Conservation (phyloP, 2,329 filamentous ascomycete genomes). For the Talaromyces marneffei region DNA sequence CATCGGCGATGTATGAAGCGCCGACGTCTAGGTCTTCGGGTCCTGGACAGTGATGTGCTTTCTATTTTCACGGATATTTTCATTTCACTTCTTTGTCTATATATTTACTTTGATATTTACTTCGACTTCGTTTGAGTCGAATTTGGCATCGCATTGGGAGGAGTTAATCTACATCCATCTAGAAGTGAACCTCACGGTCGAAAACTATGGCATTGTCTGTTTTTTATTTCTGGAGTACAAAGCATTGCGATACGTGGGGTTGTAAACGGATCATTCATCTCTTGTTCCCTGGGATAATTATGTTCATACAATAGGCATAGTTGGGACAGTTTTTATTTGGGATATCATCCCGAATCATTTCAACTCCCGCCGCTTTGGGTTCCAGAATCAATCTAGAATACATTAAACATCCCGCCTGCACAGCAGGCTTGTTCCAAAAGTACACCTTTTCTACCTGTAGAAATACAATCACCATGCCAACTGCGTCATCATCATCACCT, state of each 20-base stretch:
- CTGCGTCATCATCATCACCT: background rate
- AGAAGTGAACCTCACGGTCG: background rate
- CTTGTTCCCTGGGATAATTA: background rate
- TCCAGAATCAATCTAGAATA: background rate
- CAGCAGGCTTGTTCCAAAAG: background rate
- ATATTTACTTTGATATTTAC: background rate
- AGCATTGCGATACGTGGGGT: background rate
- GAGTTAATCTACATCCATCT: constrained; percentile 3
- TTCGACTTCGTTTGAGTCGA: background rate
- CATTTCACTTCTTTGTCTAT: constrained; percentile 4
- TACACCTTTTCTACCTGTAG: background rate
- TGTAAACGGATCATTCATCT: background rate
- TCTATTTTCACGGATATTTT: background rate
- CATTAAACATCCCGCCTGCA: background rate
- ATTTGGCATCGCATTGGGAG: constrained; percentile 9
- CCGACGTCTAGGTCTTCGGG: background rate
- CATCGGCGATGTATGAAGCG: constrained; percentile 24
- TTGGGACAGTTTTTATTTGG: background rate
- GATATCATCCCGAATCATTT: background rate
- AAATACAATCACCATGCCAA: background rate
- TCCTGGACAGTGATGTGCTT: background rate
- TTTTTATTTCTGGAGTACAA: background rate
- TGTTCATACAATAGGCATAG: background rate
- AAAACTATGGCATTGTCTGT: background rate
- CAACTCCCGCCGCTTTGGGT: background rate